Evolutionary conservation across 306 rosid genomes (phyloP), one percentile per base, ranked within the genome.

Genomic region (Cercis canadensis): DNA sequence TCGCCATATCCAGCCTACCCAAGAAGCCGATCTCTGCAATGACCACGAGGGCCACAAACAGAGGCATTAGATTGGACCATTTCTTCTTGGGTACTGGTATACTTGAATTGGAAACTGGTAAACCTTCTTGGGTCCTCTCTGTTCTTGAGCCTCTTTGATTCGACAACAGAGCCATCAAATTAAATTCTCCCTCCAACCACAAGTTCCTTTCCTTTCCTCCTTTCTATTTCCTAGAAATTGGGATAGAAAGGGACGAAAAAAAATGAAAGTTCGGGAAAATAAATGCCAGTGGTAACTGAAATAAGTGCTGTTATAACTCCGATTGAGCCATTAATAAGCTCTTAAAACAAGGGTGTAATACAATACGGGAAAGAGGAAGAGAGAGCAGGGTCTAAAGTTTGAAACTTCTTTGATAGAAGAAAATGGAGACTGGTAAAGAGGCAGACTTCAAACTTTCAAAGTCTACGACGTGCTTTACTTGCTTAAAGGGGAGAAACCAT

Each of bases 11-110:
- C 11, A 91, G 91, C 75, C 86, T 75, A 40, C 92, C 89, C 78
- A 95, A 78, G 73, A 95, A 89, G 53, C 81, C 85, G 83, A 95
- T 95, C 87, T 91, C 96, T 16, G 92, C 89, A 47, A 95, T 37
- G 17, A 95, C 96, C 49, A 91, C 92, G 10, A 95, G 72, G 19
- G 87, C 87, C 16, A 88, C 89, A 11, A 84, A 72, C 0, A 95
- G 62, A 62, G 92, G 91, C 92, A 89, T 73, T 6, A 88, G 62
- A 58, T 85, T 86, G 52, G 77, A 55, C 91, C 96, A 91, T 82
- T 61, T 87, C 75, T 69, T 86, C 91, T 83, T 91, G 8, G 79
- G 49, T n/a, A 34, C 59, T 40, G 58, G n/a, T 52, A 80, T 54
- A 45, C 14, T 55, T 39, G 78, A 83, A 52, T 34, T n/a, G 0